Conservation (phyloP, 1,284 basidiomycete species). For the Inonotus hispidus region DNA sequence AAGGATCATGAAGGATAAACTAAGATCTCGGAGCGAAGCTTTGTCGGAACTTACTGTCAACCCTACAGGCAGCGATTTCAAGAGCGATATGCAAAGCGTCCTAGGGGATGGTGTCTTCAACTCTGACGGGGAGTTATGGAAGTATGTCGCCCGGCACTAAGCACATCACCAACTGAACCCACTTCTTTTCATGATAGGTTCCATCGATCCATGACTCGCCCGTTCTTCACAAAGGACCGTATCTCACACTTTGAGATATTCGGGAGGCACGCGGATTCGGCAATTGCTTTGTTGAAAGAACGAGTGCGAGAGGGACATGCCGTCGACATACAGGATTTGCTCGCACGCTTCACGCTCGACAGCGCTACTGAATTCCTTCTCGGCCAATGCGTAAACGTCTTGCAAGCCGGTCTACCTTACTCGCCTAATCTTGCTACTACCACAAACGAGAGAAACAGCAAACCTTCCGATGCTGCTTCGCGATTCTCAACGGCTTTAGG, state of each 20-base stretch:
- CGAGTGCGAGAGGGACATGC: slow-evolving; percentile 39
- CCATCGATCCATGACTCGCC: slow-evolving; percentile 26
- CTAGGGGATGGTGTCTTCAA: slow-evolving; percentile 45
- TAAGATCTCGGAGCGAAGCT: too few species aligned
- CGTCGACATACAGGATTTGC: slow-evolving; percentile 41
- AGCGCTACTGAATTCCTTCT: slow-evolving; percentile 37
- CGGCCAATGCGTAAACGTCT: slow-evolving; percentile 30
- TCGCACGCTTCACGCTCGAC: slow-evolving; percentile 35
- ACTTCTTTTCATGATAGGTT: too few species aligned
- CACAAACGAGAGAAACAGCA: neutral
- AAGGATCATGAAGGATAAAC: too few species aligned
- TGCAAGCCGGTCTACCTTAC: slow-evolving; percentile 29
- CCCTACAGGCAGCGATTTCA: slow-evolving; percentile 25
- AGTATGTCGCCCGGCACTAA: slow-evolving; percentile 19
- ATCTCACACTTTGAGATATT: slow-evolving; percentile 26
- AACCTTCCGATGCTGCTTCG: slow-evolving; percentile 23
- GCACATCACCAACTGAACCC: too few species aligned
- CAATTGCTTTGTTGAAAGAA: slow-evolving; percentile 27
- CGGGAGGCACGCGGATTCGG: slow-evolving; percentile 26
- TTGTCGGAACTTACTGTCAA: too few species aligned
- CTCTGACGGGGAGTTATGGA: slow-evolving; percentile 32
- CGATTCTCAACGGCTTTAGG: slow-evolving; percentile 14
- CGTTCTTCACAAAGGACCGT: slow-evolving; percentile 26
- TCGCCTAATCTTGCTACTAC: slow-evolving; percentile 22
- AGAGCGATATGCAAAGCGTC: slow-evolving; percentile 31